Evolutionary conservation across 345 rosid genomes (phyloP), one percentile per base, ranked within the genome.

Genomic region (Gossypioides kirkii): DNA sequence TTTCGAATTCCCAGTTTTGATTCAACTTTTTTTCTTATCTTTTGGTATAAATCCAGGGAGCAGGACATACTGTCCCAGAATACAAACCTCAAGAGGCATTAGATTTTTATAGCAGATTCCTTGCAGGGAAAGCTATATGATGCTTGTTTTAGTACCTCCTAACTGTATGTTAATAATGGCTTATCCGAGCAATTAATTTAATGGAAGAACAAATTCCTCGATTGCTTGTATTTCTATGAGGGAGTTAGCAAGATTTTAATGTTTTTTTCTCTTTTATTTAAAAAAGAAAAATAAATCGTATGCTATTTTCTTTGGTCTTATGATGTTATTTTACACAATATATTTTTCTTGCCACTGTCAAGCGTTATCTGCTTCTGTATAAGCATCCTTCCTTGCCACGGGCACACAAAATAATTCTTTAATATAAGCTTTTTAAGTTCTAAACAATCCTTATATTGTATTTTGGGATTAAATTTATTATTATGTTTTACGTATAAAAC

Each of bases 61-160:
- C 98, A 49, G 98, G 98, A 16, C 98, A 94, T 72, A 86, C 93
- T 0, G 96, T 94, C 17, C 97, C 98, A 8, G 94, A 91, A 75
- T 90, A 90, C 84, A 94, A 91, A 74, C 97, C 96, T 2, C 76
- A 38, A 23, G 97, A 94, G 82, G 81, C 97, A 1, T 82, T 90
- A 56, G 88, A 90, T 68, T 92, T 94, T 70, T 94, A 92, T 78
- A 81, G 90, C 69, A 86, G 89, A 32, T 94, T 92, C 73, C 87
- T 94, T 71, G 80, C 80, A 0, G 95, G 93, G 42, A 76, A 83
- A 63, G 67, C 76, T 1, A 85, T 94, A 20, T 90, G 71, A 78
- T 70, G 4, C 38, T 32, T 32, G 38, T 32, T 32, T 32, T 32
- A 32, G 38, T 32, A 4, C 38, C 38, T 5, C 7, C 38, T 32